Percentiles rank a stretch among this genome's conserved stretches.
These are phyloP conservation scores for Saccharomycopsis babjevae DNA, from an alignment of 805 yeast species.

Conservation along the genomic window DNA sequence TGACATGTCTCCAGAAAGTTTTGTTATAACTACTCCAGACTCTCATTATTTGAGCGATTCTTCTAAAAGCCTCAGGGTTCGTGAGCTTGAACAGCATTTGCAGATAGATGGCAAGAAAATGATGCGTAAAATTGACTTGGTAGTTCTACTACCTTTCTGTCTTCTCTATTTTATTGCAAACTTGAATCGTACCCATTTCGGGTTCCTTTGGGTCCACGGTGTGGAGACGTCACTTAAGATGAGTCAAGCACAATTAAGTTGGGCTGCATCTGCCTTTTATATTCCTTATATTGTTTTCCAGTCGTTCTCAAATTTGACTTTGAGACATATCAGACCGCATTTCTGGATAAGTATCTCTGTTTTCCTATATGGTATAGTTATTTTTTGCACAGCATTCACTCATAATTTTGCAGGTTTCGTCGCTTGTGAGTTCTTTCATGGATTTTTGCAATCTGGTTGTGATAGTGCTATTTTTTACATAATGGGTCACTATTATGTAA, in stretches of 20 bases:
- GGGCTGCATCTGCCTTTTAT: constrained; percentile 22
- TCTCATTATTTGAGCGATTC: constrained; percentile 1
- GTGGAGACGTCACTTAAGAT: constrained; percentile 43
- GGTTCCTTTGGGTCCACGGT: constrained; percentile 61
- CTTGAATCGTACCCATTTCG: constrained; percentile 63
- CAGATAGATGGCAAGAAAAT: constrained; percentile 42
- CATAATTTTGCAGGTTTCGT: constrained; percentile 29
- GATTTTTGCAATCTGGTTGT: constrained; percentile 34
- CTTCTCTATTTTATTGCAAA: constrained; percentile 58
- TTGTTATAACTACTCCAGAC: too few relatives aligned
- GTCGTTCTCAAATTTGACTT: constrained; percentile 28
- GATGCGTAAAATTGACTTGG: constrained; percentile 52
- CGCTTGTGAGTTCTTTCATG: constrained; percentile 33
- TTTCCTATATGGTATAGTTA: constrained; percentile 31
- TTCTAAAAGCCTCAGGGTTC: constrained; percentile 17
- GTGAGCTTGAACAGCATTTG: constrained; percentile 29
- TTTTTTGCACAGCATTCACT: constrained; percentile 36
- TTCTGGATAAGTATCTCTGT: constrained; percentile 32
- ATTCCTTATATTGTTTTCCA: constrained; percentile 15
- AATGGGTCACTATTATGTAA: constrained; percentile 33
- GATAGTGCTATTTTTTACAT: constrained; percentile 38
- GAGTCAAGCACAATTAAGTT: constrained; percentile 47
- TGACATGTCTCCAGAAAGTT: too few relatives aligned
- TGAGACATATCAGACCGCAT: constrained; percentile 33
- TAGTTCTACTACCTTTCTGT: constrained; percentile 62